Evolutionary conservation across 148 eudicot species (phyloP).

Genomic region (Arbutus unedo): DNA sequence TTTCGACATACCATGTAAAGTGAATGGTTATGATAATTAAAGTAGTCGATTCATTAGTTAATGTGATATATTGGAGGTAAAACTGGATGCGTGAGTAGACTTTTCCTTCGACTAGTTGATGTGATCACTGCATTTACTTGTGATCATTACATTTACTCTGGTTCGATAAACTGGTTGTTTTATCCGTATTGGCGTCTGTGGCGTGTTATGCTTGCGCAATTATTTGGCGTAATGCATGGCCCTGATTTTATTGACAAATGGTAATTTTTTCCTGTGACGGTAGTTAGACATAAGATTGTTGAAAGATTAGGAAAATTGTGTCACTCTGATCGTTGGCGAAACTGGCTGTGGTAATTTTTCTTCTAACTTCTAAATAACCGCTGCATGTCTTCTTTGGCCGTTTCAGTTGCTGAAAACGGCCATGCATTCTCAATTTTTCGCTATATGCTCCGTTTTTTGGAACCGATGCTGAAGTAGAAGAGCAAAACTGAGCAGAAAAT

Average conservation of each 20-base stretch:
- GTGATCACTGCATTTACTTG: too few relatives aligned
- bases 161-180: not conserved
- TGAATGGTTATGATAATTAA: not conserved
- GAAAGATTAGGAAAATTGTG: conserved; percentile 74
- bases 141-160: not conserved
- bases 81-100: too few relatives aligned
- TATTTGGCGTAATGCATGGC: not conserved
- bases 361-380: not conserved
- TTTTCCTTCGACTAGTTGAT: too few relatives aligned
- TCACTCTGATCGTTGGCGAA: conserved; percentile 90
- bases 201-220: not conserved
- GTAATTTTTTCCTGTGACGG: conserved; percentile 44
- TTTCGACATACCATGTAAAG: not conserved
- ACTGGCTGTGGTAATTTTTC: conserved; percentile 73
- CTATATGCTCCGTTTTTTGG: not conserved
- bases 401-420: not conserved
- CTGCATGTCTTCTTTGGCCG: not conserved
- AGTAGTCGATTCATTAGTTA: too few relatives aligned
- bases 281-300: conserved; percentile 60
- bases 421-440: not conserved
- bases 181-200: not conserved
- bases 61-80: too few relatives aligned
- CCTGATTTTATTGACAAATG: not conserved
- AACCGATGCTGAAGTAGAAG: not conserved
- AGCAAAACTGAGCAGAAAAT: not conserved